Evolutionary conservation across 2,329 filamentous ascomycete species (phyloP).

Genomic region (Pseudogymnoascus sp.): DNA sequence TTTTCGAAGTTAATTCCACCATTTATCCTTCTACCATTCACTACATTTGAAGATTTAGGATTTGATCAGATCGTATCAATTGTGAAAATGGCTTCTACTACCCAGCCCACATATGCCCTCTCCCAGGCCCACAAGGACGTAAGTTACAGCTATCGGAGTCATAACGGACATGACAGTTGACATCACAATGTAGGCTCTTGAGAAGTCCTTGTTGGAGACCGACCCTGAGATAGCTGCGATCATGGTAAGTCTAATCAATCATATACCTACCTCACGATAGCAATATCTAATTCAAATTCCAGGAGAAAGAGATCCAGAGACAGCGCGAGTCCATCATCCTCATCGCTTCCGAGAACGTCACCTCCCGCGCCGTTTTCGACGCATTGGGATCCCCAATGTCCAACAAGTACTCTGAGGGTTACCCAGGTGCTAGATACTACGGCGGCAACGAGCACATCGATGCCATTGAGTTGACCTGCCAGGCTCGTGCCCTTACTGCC

Average conservation of each 20-base stretch:
- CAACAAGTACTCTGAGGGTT: constrained; percentile 99
- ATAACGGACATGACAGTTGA: constrained; percentile 23
- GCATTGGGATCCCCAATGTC: constrained; percentile 90
- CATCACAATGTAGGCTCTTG: constrained; percentile 65
- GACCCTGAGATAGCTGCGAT: constrained; percentile 94
- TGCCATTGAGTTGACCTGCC: constrained; percentile 89
- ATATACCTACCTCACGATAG: background rate
- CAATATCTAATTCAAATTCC: constrained; percentile 15
- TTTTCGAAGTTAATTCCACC: background rate
- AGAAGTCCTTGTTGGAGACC: constrained; percentile 84
- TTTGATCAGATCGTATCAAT: background rate
- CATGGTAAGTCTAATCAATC: constrained; percentile 60
- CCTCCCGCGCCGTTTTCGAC: constrained; percentile 95
- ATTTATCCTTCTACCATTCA: constrained; percentile 4
- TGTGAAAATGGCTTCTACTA: constrained; percentile 1
- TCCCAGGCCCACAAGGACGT: constrained; percentile 59
- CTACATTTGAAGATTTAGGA: background rate
- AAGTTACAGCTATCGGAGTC: constrained; percentile 28
- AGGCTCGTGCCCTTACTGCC: constrained; percentile 82
- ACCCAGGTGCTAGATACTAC: constrained; percentile 97
- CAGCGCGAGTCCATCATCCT: constrained; percentile 98
- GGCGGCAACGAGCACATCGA: constrained; percentile 99
- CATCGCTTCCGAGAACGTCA: constrained; percentile 99
- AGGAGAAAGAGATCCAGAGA: constrained; percentile 91
- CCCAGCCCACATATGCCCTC: constrained; percentile 49